Conservation (phyloP, 176 grass and related monocot species). For the Oryza glumipatula region DNA sequence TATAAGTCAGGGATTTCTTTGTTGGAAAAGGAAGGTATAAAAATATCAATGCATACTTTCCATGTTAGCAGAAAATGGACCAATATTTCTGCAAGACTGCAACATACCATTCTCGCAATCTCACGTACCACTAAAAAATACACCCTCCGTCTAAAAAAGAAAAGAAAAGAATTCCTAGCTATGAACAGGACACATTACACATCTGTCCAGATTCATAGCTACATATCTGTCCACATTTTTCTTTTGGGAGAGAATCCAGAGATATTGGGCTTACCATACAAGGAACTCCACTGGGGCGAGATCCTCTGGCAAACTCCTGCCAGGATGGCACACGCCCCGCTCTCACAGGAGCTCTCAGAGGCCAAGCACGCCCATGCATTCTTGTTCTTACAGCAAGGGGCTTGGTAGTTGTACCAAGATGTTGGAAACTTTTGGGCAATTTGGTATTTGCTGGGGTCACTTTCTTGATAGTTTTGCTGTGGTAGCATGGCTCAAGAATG, state of each 20-base stretch:
- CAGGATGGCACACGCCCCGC: conserved; percentile 79
- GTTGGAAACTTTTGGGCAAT: conserved; percentile 74
- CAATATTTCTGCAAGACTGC: not conserved
- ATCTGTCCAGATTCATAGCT: too few relatives aligned
- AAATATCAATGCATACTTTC: not conserved
- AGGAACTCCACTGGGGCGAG: conserved; percentile 42
- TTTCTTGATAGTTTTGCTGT: conserved; percentile 50
- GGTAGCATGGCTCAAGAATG: conserved; percentile 96
- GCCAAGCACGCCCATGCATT: conserved; percentile 95
- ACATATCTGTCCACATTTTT: too few relatives aligned
- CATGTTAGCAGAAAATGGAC: too few relatives aligned
- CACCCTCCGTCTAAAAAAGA: too few relatives aligned
- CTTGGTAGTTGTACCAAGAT: conserved; percentile 73
- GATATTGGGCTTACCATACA: conserved; percentile 59
- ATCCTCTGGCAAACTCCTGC: conserved; percentile 61
- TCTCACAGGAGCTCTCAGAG: conserved; percentile 82
- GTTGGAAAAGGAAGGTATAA: not conserved
- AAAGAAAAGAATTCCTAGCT: too few relatives aligned
- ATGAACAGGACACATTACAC: too few relatives aligned
- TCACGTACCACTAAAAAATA: not conserved
- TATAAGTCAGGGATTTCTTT: not conserved
- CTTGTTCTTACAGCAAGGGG: conserved; percentile 79
- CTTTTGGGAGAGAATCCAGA: not conserved
- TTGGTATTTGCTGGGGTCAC: conserved; percentile 22
- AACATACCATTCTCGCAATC: not conserved